Base-by-base conservation (phyloP, 2,329 filamentous ascomycete species). In the Apiospora aurea region DNA sequence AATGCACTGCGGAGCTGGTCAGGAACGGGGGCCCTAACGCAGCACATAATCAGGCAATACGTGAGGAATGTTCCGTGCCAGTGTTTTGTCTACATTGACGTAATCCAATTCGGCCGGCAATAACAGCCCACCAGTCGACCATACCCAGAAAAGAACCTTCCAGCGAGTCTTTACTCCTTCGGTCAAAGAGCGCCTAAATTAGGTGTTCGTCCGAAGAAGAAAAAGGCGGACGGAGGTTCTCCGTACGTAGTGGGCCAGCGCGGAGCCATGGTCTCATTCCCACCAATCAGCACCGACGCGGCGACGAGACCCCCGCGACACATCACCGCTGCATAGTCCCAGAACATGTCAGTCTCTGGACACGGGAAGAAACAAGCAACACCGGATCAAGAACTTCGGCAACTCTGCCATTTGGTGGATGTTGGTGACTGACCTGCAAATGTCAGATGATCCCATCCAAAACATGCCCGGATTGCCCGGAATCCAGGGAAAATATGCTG, bases 271-370 rank as follows among this genome's bases (percentile, higher is more conserved):
- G n/a, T 29, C 18, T 41, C 29, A 34, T 41, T 64, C 21, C 57
- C 57, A 64, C 57, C 57, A 64, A 64, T 64, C 57, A 64, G 21
- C 57, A 64, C n/a, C 10, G 57, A 64, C 57, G 57, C 57, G 57
- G 57, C 57, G 57, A 2, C 57, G 57, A 41, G 18, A 64, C 21
- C 57, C 57, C 57, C 57, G 57, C 57, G 57, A 64, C 57, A 64
- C 57, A 64, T 41, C 57, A 64, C 57, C 18, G 57, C 57, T 64
- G 34, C 57, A 64, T 21, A 41, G 57, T 34, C 41, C 57, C 57
- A 64, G 10, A 41, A n/a, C 18, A 29, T 64, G 34, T 2, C 57
- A 64, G 57, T n/a, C 18, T 64, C 8, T 41, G 21, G 18, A 24
- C 4, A 34, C 57, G 29, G 57, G 21, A 64, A 41, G 18, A n/a